Conservation (phyloP, 441 rosid genomes). For the Mallotus japonicus region DNA sequence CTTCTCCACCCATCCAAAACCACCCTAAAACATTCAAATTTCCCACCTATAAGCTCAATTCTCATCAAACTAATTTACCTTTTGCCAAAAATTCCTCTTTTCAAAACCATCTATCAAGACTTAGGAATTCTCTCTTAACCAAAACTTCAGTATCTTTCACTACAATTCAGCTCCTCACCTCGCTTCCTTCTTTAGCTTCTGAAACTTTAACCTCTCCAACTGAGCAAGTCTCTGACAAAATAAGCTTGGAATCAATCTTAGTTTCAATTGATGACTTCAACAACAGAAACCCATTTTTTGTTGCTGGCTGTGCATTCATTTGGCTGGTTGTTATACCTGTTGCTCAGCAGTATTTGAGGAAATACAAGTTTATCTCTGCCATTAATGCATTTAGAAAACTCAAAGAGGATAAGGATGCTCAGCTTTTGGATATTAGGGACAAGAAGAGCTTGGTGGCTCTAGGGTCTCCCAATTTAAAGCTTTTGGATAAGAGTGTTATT, state of each 20-base stretch:
- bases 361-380: conserved; percentile 63
- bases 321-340: conserved; percentile 74
- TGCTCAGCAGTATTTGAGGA: conserved; percentile 50
- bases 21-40: conserved; percentile 31
- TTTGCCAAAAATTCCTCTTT: conserved; percentile 6
- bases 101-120: conserved; percentile 11
- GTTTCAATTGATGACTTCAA: conserved; percentile 67
- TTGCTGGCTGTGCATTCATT: conserved; percentile 71
- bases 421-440: conserved; percentile 84
- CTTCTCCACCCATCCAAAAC: conserved; percentile 44
- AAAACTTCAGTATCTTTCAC: conserved; percentile 39
- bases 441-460: conserved; percentile 50
- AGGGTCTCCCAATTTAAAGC: conserved; percentile 66
- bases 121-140: conserved; percentile 4
- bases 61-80: not conserved
- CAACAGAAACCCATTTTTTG: conserved; percentile 79
- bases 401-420: conserved; percentile 50
- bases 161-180: conserved; percentile 33
- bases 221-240: conserved; percentile 41
- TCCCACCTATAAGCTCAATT: conserved; percentile 11
- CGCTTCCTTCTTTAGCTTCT: conserved; percentile 55
- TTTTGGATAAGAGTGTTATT: conserved; percentile 46
- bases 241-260: conserved; percentile 60
- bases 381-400: conserved; percentile 71
- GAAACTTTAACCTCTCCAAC: conserved; percentile 36